Base-by-base conservation (phyloP, 2,329 filamentous ascomycete genomes). In the Aphanoascus verrucosus region DNA sequence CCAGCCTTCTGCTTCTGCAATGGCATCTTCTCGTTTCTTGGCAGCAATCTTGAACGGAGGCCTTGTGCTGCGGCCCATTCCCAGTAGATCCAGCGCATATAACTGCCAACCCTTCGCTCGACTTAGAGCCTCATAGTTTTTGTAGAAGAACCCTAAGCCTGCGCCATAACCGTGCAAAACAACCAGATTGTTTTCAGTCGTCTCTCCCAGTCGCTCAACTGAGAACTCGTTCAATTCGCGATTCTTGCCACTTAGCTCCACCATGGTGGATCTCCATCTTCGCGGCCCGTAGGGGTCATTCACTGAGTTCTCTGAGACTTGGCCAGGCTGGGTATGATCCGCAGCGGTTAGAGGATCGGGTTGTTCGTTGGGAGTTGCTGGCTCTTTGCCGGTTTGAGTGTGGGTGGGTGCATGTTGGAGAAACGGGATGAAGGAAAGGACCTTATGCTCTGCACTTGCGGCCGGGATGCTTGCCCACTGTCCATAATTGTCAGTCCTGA, bases 121-220 rank as follows among this genome's bases (percentile, higher is more conserved):
- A 44, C 85, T 90, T 34, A 98, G 72, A 5, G 84, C 82, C 69
- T 98, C 93, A 56, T 94, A 95, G 67, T 98, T 98, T 72, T 93
- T 91, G 77, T 96, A 98, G 76, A 94, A 98, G 72, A 98, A 97
- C 19, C 91, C 93, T 0, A 98, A 77, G 0, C 93, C 93, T 1
- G 93, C 93, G 45, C 93, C 93, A 68, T 98, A 98, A 57, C 93
- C 93, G 66, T 98, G 93, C 3, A 98, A 74, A 81, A 98, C 94
- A 43, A 98, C 91, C 14, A 98, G 76, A 42, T 88, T 93, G 64
- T 97, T 84, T 45, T 94, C 84, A 0, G 82, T 80, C 3, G 83
- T 71, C 65, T 96, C 90, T 35, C 83, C 88, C 0, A 88, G 72
- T 48, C 90, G 79, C 72, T 95, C 88, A 1, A 98, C 81, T 0